Percentiles rank a stretch among this genome's conserved stretches.
phyloP scores from a whole-genome alignment of 306 rosid genomes.

The Glycyrrhiza uralensis region DNA sequence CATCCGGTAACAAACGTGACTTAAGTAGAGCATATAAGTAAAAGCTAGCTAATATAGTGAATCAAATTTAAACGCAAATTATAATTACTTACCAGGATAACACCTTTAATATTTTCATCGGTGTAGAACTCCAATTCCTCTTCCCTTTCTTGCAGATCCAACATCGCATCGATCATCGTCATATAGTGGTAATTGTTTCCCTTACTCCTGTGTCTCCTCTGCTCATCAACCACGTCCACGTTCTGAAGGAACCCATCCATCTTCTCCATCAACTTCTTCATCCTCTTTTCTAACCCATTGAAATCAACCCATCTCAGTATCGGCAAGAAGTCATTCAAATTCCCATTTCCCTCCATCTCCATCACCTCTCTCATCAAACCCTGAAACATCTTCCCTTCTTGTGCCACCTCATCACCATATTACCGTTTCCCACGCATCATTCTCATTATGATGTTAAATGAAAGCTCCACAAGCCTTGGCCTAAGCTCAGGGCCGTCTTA shows the following conservation, averaged over 20 bases:
- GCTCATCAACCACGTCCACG: neutral
- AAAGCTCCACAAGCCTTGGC: neutral
- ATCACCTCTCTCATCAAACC: neutral
- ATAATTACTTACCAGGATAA: constrained; percentile 5
- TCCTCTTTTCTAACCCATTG: constrained; percentile 16
- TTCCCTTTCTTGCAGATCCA: constrained; percentile 22
- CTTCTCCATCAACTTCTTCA: constrained; percentile 20
- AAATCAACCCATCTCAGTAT: constrained; percentile 24
- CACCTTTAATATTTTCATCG: constrained; percentile 31
- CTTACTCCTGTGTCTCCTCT: neutral
- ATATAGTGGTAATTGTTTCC: neutral
- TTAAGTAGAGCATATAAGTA: too few species aligned
- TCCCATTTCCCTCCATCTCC: neutral
- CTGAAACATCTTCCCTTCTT: constrained; percentile 2
- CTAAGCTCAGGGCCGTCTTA: too few species aligned
- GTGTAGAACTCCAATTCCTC: constrained; percentile 15
- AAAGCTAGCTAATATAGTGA: too few species aligned
- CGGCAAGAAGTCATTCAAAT: constrained; percentile 33
- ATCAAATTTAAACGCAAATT: too few species aligned
- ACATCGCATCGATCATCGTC: constrained; percentile 22
- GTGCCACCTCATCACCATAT: constrained; percentile 3
- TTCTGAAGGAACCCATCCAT: constrained; percentile 20
- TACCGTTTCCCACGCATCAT: constrained; percentile 29
- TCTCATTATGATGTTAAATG: constrained; percentile 30
- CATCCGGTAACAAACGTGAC: too few species aligned